These are phyloP conservation scores for Linaria vulgaris DNA, from an alignment of 257 asterid species.

Conservation along the genomic window DNA sequence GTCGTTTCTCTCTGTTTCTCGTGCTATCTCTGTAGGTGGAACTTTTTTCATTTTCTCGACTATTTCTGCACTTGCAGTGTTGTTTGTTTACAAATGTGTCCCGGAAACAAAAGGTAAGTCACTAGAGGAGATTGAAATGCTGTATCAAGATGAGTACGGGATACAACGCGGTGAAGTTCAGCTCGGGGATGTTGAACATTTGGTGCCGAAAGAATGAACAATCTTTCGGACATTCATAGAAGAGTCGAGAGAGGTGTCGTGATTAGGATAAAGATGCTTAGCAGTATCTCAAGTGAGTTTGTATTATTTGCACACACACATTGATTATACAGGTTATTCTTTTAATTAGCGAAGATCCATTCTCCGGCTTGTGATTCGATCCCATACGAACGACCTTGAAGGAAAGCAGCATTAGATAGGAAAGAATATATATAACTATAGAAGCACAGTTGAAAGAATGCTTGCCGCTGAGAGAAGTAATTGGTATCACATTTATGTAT, in stretches of 20 bases:
- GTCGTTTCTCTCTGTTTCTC: constrained; percentile 82
- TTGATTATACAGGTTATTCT: not conserved
- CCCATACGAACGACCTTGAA: too few relatives aligned
- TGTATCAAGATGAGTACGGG: constrained; percentile 55
- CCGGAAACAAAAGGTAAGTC: constrained; percentile 96
- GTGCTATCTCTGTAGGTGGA: constrained; percentile 61
- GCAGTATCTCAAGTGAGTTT: not conserved
- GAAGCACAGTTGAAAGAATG: too few relatives aligned
- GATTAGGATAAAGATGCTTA: not conserved
- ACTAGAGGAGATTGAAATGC: constrained; percentile 69
- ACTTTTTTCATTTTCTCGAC: constrained; percentile 60
- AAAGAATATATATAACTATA: too few relatives aligned
- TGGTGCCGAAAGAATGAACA: constrained; percentile 60
- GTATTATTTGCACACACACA: not conserved
- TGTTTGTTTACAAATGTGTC: constrained; percentile 49
- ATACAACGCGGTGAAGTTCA: constrained; percentile 49
- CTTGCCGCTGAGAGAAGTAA: not conserved
- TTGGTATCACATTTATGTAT: not conserved
- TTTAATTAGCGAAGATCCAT: too few relatives aligned
- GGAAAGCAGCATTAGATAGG: too few relatives aligned
- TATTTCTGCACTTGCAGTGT: constrained; percentile 55
- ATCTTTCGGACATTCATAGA: not conserved
- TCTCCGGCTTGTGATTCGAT: too few relatives aligned
- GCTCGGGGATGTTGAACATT: constrained; percentile 67
- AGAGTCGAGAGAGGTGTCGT: too few relatives aligned